Percentiles rank a stretch among this genome's conserved stretches.
These are phyloP conservation scores for Aspergillus sp. DNA, from an alignment of 2,329 filamentous ascomycete genomes.

Conservation along the genomic window DNA sequence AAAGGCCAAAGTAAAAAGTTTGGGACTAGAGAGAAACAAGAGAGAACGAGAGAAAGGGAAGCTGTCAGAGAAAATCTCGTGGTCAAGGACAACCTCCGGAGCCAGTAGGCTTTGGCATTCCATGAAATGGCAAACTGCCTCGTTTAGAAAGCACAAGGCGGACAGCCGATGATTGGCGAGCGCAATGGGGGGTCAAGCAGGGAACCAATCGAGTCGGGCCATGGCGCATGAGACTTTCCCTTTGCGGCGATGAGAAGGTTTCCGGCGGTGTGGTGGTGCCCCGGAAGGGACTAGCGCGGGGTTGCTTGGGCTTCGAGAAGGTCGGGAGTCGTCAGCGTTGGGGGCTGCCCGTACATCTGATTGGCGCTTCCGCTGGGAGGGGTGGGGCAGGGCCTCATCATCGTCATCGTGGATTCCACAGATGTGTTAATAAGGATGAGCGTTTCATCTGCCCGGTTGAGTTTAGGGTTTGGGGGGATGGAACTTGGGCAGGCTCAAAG, in stretches of 20 bases:
- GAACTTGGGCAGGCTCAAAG: not conserved
- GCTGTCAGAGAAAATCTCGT: no score
- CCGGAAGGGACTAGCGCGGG: constrained; percentile 7
- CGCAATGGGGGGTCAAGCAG: not conserved
- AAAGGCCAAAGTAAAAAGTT: not conserved
- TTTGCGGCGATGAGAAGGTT: constrained; percentile 6
- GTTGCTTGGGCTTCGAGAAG: constrained; percentile 21
- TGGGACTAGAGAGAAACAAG: no score
- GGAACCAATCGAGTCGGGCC: constrained; percentile 9
- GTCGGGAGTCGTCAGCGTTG: constrained; percentile 21
- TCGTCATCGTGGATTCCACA: constrained; percentile 11
- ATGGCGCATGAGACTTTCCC: constrained; percentile 8
- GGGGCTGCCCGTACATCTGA: not conserved
- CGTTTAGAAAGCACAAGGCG: not conserved
- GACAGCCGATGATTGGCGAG: not conserved
- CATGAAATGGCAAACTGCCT: not conserved
- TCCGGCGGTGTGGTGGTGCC: constrained; percentile 2
- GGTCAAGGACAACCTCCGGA: no score
- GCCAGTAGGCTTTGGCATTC: no score
- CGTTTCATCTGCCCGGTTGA: constrained; percentile 8
- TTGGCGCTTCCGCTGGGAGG: not conserved
- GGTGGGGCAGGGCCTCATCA: constrained; percentile 8
- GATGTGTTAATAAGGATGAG: constrained; percentile 16
- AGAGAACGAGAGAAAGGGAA: no score
- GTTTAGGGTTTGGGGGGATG: not conserved